Base-by-base conservation (phyloP, 2,329 filamentous ascomycete species). In the Shiraia sp. region DNA sequence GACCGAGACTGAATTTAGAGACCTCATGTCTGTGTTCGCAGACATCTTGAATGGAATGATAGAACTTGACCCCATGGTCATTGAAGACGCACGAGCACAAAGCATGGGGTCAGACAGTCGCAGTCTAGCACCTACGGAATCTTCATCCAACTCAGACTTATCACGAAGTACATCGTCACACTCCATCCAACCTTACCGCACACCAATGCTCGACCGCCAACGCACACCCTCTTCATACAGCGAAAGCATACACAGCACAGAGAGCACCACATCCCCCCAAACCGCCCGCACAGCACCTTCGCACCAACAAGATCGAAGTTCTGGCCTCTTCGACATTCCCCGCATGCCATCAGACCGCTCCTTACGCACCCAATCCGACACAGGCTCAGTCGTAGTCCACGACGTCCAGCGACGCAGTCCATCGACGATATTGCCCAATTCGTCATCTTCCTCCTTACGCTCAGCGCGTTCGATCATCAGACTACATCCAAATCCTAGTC, bases 11-110 rank as follows among this genome's bases (percentile, higher is more conserved):
- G 79, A 86, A 36, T 97, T 99, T 64, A 79, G 87, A 26, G 73
- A 79, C 15, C 74, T 96, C 22, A 96, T 96, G 90, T 80, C 83
- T 42, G 76, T 88, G 17, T 96, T 97, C 68, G 87, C 91, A 2
- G 82, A 87, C 38, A 74, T 97, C 0, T 74, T 97, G 10, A 82
- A 87, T 37, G 80, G 78, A 13, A 95, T 97, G 87, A 79, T 75
- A 19, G 76, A 80, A 0, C 72, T 89, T 3, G 75, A 86, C 43
- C 72, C 79, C 0, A 71, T 72, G 0, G 65, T 82, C 4, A 62
- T 89, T 14, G 71, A 71, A 17, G 69, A 73, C 36, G 55, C 63
- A n/a, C 66, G 63, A 33, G 57, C 57, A 3, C 53, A 60, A 10
- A 55, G 48, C 32, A 37, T 53, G 2, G 51, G 49, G 19, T 59